These are phyloP conservation scores for Debaryomyces sp. DNA, from an alignment of 1,139 yeast species.

Conservation along the genomic window DNA sequence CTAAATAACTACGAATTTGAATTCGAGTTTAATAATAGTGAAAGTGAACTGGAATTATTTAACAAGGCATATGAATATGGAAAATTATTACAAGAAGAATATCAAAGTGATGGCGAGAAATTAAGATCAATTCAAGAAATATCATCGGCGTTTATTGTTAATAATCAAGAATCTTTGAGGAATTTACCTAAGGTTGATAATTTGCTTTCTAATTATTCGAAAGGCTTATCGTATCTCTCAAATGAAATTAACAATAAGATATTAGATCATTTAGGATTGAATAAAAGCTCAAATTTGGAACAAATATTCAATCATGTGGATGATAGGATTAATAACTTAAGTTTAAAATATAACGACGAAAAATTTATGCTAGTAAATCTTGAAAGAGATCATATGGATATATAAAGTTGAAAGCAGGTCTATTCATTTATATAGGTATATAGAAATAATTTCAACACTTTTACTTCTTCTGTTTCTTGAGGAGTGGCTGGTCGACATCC, in stretches of 20 bases:
- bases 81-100: constrained; percentile 40
- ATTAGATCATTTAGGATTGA: constrained; percentile 29
- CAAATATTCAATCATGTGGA: constrained; percentile 35
- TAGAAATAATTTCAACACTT: background rate
- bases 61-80: constrained; percentile 41
- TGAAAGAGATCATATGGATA: constrained; percentile 39
- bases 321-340: constrained; percentile 33
- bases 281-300: constrained; percentile 35
- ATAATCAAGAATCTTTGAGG: constrained; percentile 22
- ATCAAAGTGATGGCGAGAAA: constrained; percentile 14
- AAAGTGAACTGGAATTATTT: constrained; percentile 17
- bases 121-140: constrained; percentile 24
- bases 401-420: constrained; percentile 16
- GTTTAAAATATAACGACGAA: constrained; percentile 34
- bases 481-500: constrained; percentile 9
- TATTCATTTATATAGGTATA: constrained; percentile 1
- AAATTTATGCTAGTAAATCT: constrained; percentile 42
- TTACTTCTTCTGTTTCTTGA: constrained; percentile 6
- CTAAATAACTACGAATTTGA: constrained; percentile 20
- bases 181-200: constrained; percentile 26
- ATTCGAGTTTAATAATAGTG: constrained; percentile 16
- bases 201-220: constrained; percentile 25
- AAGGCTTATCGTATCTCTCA: constrained; percentile 21
- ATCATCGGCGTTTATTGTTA: constrained; percentile 33
- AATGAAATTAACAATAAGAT: constrained; percentile 32